Base-by-base conservation (phyloP, 768 basidiomycete genomes). In the Pleurotus sapidus region DNA sequence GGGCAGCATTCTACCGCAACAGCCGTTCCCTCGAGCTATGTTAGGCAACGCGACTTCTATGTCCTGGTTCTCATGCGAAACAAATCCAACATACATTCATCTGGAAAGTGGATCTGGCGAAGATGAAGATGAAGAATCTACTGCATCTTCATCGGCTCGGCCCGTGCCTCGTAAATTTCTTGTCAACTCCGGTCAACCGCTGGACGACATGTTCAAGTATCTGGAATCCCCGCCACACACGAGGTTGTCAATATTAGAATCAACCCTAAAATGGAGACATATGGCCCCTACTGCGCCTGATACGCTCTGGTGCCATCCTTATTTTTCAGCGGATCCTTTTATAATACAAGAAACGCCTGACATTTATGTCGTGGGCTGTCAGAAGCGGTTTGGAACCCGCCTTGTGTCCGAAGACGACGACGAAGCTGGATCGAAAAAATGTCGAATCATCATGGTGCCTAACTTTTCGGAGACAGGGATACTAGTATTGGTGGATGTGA, bases 271-370 rank as follows among this genome's bases (percentile, higher is more conserved):
- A 63, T 99, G 96, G 97, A 78, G 95, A 57, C 96, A 98, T 74
- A 85, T 97, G 69, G 95, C 97, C n/a, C 97, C 97, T 3, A 98
- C 97, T 6, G 96, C 96, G 23, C 97, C 97, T 24, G 97, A 99
- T 71, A 99, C 97, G 1, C 80, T 99, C 3, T 98, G 95, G 95
- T 98, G 97, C 64, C 95, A 98, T 69, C 97, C 97, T 15, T 98
- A 89, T 74, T 84, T 89, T 49, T 78, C 83, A 25, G 74, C 77
- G 15, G 97, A 99, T 67, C 97, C 97, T 0, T 99, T 99, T 73
- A 78, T 97, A 56, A 79, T 99, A 30, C 64, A 74, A n/a, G 81
- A 87, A 66, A 88, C 93, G 7, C 97, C 97, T 14, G 86, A 97
- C 67, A 71, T 98, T 25, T 98, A 98, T 69, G 77, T 95, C 62